Conservation (phyloP, 2,329 filamentous ascomycete genomes). For the Ophiostoma novo-ulmi region DNA sequence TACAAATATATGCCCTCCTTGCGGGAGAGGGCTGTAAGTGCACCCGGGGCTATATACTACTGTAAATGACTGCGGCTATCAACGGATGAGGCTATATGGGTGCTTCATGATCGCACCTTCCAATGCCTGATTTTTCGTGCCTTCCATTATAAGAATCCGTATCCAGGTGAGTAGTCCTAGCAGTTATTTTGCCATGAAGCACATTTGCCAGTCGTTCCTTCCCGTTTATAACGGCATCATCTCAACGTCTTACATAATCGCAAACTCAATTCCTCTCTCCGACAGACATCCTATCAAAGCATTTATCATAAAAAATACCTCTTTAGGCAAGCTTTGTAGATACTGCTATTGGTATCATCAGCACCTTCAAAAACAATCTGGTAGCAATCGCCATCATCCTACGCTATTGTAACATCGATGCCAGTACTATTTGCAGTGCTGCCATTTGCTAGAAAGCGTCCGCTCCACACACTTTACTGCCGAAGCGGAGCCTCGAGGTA, state of each 20-base stretch:
- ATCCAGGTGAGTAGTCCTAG: not conserved
- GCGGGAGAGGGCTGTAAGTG: not conserved
- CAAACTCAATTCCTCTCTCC: not conserved
- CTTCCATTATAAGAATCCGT: not conserved
- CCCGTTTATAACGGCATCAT: not conserved
- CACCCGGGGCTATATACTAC: not conserved
- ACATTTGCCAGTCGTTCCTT: not conserved
- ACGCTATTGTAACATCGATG: slow-evolving; percentile 21
- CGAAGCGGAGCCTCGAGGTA: not conserved
- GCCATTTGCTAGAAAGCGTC: slow-evolving; percentile 16
- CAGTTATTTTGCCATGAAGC: not conserved
- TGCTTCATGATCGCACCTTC: not conserved
- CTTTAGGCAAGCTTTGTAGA: not conserved
- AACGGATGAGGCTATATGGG: not conserved
- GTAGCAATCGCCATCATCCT: slow-evolving; percentile 17
- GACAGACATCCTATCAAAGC: not conserved
- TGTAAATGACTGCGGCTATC: not conserved
- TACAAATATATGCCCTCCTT: not conserved
- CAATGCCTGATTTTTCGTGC: too few species aligned
- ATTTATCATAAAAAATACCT: not conserved
- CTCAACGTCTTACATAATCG: not conserved
- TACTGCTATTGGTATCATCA: not conserved
- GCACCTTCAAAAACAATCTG: not conserved
- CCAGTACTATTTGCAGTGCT: slow-evolving; percentile 15
- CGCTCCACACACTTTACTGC: not conserved